Conservation (phyloP, 176 grass and related monocot species). For the Oryza longistaminata region DNA sequence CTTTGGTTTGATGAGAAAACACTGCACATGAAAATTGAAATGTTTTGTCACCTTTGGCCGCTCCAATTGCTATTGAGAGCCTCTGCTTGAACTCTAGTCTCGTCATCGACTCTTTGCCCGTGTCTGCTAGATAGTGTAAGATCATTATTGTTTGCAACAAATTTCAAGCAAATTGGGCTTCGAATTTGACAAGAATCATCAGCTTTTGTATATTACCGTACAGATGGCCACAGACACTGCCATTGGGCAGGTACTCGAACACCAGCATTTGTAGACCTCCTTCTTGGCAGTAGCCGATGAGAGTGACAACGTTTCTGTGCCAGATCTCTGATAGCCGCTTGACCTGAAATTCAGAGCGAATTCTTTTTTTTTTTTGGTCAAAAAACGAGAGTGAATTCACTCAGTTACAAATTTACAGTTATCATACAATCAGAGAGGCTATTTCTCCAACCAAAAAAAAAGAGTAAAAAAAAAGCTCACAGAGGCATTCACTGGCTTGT, state of each 20-base stretch:
- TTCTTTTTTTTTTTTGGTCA: neutral
- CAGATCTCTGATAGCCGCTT: constrained; percentile 67
- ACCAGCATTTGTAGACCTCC: constrained; percentile 79
- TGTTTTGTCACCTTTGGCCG: constrained; percentile 59
- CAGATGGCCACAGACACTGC: constrained; percentile 72
- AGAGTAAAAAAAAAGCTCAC: too few relatives aligned
- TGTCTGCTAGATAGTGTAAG: constrained; percentile 41
- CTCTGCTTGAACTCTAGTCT: constrained; percentile 95
- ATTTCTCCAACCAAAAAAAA: too few relatives aligned
- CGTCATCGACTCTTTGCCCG: constrained; percentile 53
- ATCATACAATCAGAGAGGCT: neutral
- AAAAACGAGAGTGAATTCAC: neutral
- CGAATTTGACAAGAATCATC: neutral
- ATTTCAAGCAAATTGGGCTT: neutral
- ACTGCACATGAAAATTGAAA: neutral
- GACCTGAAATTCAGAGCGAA: constrained; percentile 42
- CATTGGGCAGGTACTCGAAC: constrained; percentile 90
- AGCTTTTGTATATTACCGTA: constrained; percentile 56
- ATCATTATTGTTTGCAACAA: neutral
- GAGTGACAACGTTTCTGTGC: constrained; percentile 55
- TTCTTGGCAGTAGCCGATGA: constrained; percentile 78
- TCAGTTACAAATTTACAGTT: neutral
- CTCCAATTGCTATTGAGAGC: constrained; percentile 85
- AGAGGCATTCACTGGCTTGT: neutral
- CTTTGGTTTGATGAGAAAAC: neutral